Evolutionary conservation across 148 eudicot genomes (phyloP).

Genomic region (Selenicereus undatus): DNA sequence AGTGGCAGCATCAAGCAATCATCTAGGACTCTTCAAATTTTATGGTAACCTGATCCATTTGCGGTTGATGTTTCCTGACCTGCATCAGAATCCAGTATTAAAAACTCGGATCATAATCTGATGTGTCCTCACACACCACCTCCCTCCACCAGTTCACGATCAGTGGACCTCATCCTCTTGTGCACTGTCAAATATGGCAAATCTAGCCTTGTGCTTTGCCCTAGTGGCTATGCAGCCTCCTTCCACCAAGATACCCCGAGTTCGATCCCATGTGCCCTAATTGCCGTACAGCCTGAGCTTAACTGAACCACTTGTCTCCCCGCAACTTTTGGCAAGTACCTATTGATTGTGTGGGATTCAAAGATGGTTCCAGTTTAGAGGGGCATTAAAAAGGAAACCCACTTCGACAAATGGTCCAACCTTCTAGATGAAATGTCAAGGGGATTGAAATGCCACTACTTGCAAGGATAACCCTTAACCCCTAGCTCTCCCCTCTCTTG

Average conservation of each 20-base stretch:
- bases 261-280: too few species aligned
- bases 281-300: background rate
- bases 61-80: slow-evolving; percentile 34
- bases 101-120: background rate
- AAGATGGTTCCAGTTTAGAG: background rate
- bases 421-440: background rate
- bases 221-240: background rate
- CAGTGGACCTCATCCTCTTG: too few species aligned
- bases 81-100: slow-evolving; percentile 15
- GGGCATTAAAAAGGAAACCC: background rate
- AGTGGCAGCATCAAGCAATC: background rate
- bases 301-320: background rate
- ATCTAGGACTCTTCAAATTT: slow-evolving; percentile 31
- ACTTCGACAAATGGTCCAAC: background rate
- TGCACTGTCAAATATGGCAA: too few species aligned
- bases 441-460: background rate
- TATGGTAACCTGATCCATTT: slow-evolving; percentile 29
- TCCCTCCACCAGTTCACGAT: too few species aligned
- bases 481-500: background rate
- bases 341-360: background rate
- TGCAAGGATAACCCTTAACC: background rate
- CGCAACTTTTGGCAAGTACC: background rate
- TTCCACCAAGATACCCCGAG: background rate
- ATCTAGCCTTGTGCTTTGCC: background rate
- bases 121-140: background rate